Conservation (phyloP, 2,329 filamentous ascomycete genomes). For the Pseudopithomyces chartarum region DNA sequence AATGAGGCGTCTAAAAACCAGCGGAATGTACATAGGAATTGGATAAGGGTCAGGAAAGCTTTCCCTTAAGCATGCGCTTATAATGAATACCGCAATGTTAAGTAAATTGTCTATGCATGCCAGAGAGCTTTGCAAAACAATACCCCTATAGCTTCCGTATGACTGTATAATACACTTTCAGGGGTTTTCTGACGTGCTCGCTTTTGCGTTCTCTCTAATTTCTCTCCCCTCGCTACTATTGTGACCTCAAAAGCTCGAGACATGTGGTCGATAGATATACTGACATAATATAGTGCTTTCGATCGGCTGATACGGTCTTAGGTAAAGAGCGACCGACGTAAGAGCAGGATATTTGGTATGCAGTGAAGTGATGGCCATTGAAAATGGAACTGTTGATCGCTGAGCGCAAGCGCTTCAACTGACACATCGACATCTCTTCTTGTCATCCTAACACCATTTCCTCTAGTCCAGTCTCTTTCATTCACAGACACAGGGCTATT, state of each 20-base stretch:
- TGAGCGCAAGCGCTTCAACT: too few relatives aligned
- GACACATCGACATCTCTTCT: too few relatives aligned
- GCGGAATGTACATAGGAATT: background rate
- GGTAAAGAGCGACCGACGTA: too few relatives aligned
- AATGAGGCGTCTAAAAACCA: background rate
- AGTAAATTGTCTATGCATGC: background rate
- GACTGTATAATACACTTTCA: background rate
- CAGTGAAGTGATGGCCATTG: too few relatives aligned
- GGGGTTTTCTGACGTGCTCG: background rate
- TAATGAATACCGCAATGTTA: background rate
- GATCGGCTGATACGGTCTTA: too few relatives aligned
- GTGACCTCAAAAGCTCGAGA: background rate
- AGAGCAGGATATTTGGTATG: too few relatives aligned
- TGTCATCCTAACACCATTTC: background rate
- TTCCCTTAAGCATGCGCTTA: background rate
- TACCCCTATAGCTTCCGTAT: background rate
- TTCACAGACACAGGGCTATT: slow-evolving; percentile 5
- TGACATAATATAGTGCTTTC: background rate
- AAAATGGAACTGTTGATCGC: background rate
- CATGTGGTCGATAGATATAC: too few relatives aligned
- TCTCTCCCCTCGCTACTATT: background rate
- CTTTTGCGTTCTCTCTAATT: background rate
- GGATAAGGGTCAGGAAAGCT: background rate
- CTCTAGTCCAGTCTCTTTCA: background rate
- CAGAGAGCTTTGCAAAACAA: background rate